Percentiles rank a stretch among this genome's conserved stretches.
These are phyloP conservation scores for Wickerhamomyces sp. DNA, from an alignment of 1,139 yeast species.

Conservation along the genomic window DNA sequence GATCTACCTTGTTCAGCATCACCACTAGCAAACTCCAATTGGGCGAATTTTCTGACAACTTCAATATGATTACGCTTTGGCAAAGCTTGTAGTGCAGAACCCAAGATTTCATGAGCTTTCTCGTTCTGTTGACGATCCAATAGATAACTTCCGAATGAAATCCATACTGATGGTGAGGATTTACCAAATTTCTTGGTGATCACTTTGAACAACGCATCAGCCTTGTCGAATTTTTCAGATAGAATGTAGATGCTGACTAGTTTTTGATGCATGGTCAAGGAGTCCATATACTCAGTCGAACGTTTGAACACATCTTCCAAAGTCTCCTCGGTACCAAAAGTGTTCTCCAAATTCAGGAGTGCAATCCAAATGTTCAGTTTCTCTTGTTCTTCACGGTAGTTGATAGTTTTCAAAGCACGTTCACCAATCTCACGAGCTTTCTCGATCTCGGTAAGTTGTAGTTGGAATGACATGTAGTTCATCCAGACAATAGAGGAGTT, in stretches of 20 bases:
- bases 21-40: constrained; percentile 79
- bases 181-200: constrained; percentile 80
- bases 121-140: constrained; percentile 52
- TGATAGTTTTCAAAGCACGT: constrained; percentile 86
- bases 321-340: constrained; percentile 83
- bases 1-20: constrained; percentile 94
- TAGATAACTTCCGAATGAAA: constrained; percentile 68
- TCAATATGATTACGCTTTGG: constrained; percentile 78
- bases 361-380: constrained; percentile 96
- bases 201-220: constrained; percentile 58
- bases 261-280: constrained; percentile 74
- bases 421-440: constrained; percentile 92
- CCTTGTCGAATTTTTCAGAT: constrained; percentile 67
- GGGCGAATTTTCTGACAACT: constrained; percentile 82
- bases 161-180: constrained; percentile 67
- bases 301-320: constrained; percentile 76
- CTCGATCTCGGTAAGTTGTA: constrained; percentile 88
- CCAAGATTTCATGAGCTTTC: constrained; percentile 64
- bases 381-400: constrained; percentile 89
- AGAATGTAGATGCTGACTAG: constrained; percentile 68
- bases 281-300: constrained; percentile 88
- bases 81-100: constrained; percentile 65
- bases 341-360: constrained; percentile 84
- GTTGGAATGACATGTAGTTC: constrained; percentile 97
- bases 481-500: constrained; percentile 94